Base-by-base conservation (phyloP, 169 alveolate genomes). In the Plasmodium yoelii region DNA sequence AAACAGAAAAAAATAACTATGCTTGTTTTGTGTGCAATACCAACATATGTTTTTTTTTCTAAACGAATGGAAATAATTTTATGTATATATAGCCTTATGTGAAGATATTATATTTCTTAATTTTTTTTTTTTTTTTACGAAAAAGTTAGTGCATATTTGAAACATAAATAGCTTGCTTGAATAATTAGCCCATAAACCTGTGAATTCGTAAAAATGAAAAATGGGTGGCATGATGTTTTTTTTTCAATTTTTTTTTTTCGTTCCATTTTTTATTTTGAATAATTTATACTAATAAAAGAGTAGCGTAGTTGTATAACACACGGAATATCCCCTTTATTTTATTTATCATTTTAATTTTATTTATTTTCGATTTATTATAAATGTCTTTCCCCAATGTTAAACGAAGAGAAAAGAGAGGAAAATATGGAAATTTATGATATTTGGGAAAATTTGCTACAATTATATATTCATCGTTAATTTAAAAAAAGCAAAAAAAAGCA, bases 121-220 rank as follows among this genome's bases (percentile, higher is more conserved):
- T 53, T 53, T 69, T 47, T 70, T 49, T 70, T 70, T 53, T 49
- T 55, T 71, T 53, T 65, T 80, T 80, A 80, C 90, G 77, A 12
- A 67, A 80, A 80, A 57, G 90, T 28, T 67, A 59, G 65, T 39
- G 51, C 60, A 59, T 53, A 67, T 49, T 80, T 80, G 80, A 59
- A 28, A 60, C 68, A 80, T 18, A 80, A 47, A 51, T 80, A 80
- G 15, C 18, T 80, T 59, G 71, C 39, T 51, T 80, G 90, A 56
- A 80, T 46, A 55, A 64, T 49, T 80, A 80, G 34, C 47, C 18
- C 71, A 47, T 67, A 55, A 18, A 57, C 55, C 90, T 80, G 90
- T 46, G 12, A 34, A 63, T 46, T 18, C 22, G 49, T 5, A 42
- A 26, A 51, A 24, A 53, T 6, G 39, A 57, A 18, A 57, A 57